Evolutionary conservation across 352 stramenopile species (phyloP), one percentile per base, ranked within the genome.

Genomic region (Hyaloperonospora brassicae): DNA sequence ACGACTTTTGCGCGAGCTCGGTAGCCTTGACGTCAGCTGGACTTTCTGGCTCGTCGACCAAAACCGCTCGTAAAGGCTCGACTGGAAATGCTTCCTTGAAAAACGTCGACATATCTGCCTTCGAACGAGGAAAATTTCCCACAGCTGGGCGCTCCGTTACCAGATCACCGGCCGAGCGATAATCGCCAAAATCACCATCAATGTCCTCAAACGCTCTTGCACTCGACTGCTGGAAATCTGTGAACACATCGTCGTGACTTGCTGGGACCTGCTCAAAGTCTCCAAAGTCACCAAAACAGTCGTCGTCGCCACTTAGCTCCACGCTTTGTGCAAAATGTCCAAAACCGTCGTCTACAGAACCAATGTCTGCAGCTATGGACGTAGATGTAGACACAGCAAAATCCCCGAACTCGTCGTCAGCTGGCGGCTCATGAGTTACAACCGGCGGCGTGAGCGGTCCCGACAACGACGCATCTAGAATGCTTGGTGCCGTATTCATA

Each of bases 271-370:
- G 59, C 7, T 61, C 54, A 59, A 81, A 83, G 30, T 72, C 61
- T 38, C 75, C 70, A 40, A 72, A 74, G 13, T 66, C 52, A 23
- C 63, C 69, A 49, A 76, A 71, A 9, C 61, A n/a, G 39, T 44
- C 39, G 36, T 42, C n/a, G 11, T 44, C 39, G 11, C 22, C 39
- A 34, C 34, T 22, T 12, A 35, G 24, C 17, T 50, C 49, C 2
- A 52, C 49, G 44, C 45, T 70, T 22, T 75, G 53, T 10, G 30
- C 45, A 63, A 84, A 84, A 17, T 78, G 68, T 11, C 55, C 70
- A 54, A 80, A 76, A 14, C 47, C 64, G 27, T 76, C 62, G 14
- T 22, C 39, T 4, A 34, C 27, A 9, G 27, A 8, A 23, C 2
- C 39, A 44, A 8, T 14, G 5, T 21, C 23, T 21, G 39, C 39